Conservation (phyloP, 257 asterid genomes). For the Prunella vulgaris region DNA sequence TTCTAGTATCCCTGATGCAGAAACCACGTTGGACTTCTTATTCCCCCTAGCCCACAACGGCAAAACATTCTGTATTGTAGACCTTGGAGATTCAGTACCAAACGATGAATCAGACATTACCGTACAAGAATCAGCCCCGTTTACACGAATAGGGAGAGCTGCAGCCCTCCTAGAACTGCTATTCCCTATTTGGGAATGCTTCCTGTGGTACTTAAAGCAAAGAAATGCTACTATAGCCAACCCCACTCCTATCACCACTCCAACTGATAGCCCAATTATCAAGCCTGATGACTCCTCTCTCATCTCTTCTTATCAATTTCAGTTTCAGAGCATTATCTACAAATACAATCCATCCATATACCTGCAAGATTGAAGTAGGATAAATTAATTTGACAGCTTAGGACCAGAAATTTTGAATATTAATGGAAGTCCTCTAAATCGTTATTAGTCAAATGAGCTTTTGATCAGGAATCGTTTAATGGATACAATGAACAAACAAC, state of each 20-base stretch:
- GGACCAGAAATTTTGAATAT: conserved; percentile 1
- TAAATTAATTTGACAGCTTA: not conserved
- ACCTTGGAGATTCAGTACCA: conserved; percentile 73
- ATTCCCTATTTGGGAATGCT: conserved; percentile 60
- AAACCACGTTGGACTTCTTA: conserved; percentile 50
- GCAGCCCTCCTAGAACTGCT: conserved; percentile 84
- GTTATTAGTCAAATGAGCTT: not conserved
- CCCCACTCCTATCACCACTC: conserved; percentile 76
- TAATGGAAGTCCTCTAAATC: conserved; percentile 14
- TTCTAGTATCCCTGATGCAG: conserved; percentile 80
- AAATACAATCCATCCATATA: conserved; percentile 24
- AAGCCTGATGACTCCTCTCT: conserved; percentile 57
- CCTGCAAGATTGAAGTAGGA: conserved; percentile 33
- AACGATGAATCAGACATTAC: conserved; percentile 72
- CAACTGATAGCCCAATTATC: conserved; percentile 73
- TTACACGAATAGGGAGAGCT: conserved; percentile 63
- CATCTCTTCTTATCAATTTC: conserved; percentile 46
- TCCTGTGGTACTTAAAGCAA: conserved; percentile 57
- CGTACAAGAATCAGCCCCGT: conserved; percentile 67
- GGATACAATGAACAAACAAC: not conserved
- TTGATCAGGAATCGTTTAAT: not conserved
- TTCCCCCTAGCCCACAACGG: conserved; percentile 54
- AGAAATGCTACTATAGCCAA: conserved; percentile 64
- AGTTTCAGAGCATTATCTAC: conserved; percentile 28
- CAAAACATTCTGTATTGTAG: conserved; percentile 38